Base-by-base conservation (phyloP, 495 filamentous ascomycete genomes). In the Penicillium robsamsonii region DNA sequence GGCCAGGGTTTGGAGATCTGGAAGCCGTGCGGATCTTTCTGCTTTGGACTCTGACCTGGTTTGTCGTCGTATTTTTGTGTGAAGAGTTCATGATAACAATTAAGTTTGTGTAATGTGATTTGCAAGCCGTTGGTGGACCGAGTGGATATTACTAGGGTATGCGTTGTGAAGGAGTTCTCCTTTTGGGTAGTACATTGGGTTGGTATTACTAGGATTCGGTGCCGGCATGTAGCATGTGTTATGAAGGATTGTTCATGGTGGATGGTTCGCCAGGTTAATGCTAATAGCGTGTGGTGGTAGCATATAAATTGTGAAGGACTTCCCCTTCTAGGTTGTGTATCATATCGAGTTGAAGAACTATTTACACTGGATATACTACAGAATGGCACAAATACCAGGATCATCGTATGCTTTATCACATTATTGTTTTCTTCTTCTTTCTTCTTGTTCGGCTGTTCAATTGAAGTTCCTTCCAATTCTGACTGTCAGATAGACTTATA, bases 321-420 rank as follows among this genome's bases (percentile, higher is more conserved):
- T 47, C 27, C n/a, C n/a, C 35, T 38, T 38, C n/a, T 38, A 15
- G 35, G 35, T 38, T 38, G 35, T 38, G 3, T 38, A 38, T 38
- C n/a, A 17, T 7, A 6, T 8, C n/a, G 6, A 17, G 15, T 29
- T 47, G 45, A 47, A 47, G 7, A 47, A 10, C 33, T 50, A 43
- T 10, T 17, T 38, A 25, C 29, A 44, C 25, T 35, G 11, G n/a
- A 50, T 55, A 43, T 41, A 59, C 51, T 4, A 58, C 25, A 27
- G 0, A 27, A 27, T 58, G 55, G 55, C 55, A 24, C 48, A 44
- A 18, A 27, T 41, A 53, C 40, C 46, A 60, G 37, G 31, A 44
- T 25, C 6, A 38, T 49, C 45, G 50, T 57, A 57, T n/a, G 55
- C 52, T 42, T 17, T 24, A 13, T 44, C 15, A 17, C 7, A 38